phyloP scores from a whole-genome alignment of 2,329 filamentous ascomycete genomes.

The Geosmithia morbida region DNA sequence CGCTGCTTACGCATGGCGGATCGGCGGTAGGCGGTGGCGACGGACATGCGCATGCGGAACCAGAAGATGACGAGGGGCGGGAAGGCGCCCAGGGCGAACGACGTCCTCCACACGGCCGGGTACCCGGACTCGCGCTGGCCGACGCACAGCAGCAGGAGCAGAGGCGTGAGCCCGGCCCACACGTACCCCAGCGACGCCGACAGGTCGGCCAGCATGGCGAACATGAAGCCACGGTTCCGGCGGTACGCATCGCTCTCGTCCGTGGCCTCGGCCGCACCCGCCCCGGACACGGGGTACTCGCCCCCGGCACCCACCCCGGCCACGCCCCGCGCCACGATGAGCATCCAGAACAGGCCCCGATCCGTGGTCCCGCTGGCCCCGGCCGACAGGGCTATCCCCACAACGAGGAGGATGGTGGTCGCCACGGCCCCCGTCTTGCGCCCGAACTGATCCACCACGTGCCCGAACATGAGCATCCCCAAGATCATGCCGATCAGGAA shows the following conservation, averaged over 20 bases:
- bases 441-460: conserved; percentile 33
- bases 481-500: conserved; percentile 40
- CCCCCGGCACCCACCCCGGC: conserved; percentile 28
- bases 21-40: conserved; percentile 32
- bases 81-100: conserved; percentile 32
- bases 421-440: conserved; percentile 30
- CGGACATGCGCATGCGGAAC: conserved; percentile 35
- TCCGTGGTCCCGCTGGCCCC: conserved; percentile 23
- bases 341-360: conserved; percentile 34
- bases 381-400: conserved; percentile 30
- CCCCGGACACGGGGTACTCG: conserved; percentile 37
- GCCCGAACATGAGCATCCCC: conserved; percentile 39
- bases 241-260: conserved; percentile 30
- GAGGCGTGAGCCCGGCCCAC: conserved; percentile 30
- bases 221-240: conserved; percentile 36
- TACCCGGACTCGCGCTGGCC: conserved; percentile 24
- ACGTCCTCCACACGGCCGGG: conserved; percentile 32
- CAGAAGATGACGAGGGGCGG: conserved; percentile 35
- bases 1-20: conserved; percentile 28
- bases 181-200: conserved; percentile 35
- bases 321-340: conserved; percentile 25
- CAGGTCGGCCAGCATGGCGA: conserved; percentile 38
- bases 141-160: conserved; percentile 35
- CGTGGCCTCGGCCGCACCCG: conserved; percentile 35
- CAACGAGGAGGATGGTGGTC: conserved; percentile 28